Evolutionary conservation across 1,284 basidiomycete species (phyloP).

Genomic region (Microbotryum saponariae): DNA sequence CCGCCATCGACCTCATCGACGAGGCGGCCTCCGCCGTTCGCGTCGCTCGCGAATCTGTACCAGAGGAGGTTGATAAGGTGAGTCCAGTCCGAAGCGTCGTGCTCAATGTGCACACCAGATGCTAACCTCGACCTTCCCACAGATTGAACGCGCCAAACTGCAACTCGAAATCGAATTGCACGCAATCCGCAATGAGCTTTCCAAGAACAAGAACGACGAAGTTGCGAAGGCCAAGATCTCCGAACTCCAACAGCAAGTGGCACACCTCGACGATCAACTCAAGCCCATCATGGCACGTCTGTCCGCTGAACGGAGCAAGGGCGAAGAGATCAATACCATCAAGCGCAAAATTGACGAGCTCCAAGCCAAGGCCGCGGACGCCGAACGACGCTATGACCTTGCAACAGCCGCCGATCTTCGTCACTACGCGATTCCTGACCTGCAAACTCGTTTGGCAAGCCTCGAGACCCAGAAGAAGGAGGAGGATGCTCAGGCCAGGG

Average conservation of each 20-base stretch:
- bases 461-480: slow-evolving; percentile 48
- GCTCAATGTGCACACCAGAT: too few species aligned
- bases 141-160: slow-evolving; percentile 82
- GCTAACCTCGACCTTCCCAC: slow-evolving; percentile 32
- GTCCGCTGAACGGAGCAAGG: slow-evolving; percentile 79
- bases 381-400: slow-evolving; percentile 71
- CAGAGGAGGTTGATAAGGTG: slow-evolving; percentile 72
- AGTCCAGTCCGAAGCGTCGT: too few species aligned
- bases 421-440: slow-evolving; percentile 78
- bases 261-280: slow-evolving; percentile 83
- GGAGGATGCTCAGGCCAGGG: slow-evolving; percentile 41
- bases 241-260: slow-evolving; percentile 67
- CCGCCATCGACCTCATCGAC: slow-evolving; percentile 87
- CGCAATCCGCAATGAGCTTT: slow-evolving; percentile 59
- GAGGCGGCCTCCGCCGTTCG: slow-evolving; percentile 84
- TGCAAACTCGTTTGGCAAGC: slow-evolving; percentile 60
- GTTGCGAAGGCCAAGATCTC: slow-evolving; percentile 83
- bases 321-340: slow-evolving; percentile 74
- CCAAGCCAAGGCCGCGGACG: slow-evolving; percentile 85
- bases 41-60: slow-evolving; percentile 87
- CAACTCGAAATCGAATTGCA: slow-evolving; percentile 94
- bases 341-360: slow-evolving; percentile 84
- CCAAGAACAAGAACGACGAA: slow-evolving; percentile 62
- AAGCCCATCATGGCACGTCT: slow-evolving; percentile 78
- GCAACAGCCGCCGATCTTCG: slow-evolving; percentile 80